These are phyloP conservation scores for Akebia trifoliata DNA, from an alignment of 164 flowering plant genomes.

Conservation along the genomic window DNA sequence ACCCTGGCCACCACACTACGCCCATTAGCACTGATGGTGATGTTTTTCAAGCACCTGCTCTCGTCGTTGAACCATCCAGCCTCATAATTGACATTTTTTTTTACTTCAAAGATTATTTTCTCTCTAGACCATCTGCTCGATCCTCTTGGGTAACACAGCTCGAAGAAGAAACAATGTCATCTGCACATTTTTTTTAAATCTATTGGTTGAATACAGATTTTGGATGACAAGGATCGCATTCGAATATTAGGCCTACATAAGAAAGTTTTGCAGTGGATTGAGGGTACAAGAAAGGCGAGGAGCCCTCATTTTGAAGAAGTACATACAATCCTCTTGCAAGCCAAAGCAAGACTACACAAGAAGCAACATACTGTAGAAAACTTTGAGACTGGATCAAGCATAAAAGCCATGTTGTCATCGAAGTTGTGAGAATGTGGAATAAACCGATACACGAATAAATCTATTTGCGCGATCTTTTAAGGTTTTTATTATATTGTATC, in stretches of 20 bases:
- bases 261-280: slow-evolving; percentile 78
- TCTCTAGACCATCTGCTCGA: neutral
- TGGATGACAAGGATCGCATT: slow-evolving; percentile 50
- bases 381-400: slow-evolving; percentile 13
- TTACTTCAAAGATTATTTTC: neutral
- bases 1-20: slow-evolving; percentile 21
- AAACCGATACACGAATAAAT: too few species aligned
- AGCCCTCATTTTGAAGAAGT: slow-evolving; percentile 82
- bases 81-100: neutral
- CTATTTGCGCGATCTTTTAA: too few species aligned
- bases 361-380: slow-evolving; percentile 12
- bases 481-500: too few species aligned
- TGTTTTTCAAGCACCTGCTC: too few species aligned
- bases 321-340: slow-evolving; percentile 44
- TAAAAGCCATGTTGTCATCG: slow-evolving; percentile 20
- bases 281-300: slow-evolving; percentile 57
- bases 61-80: too few species aligned
- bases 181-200: neutral
- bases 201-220: slow-evolving; percentile 30
- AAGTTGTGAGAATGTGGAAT: slow-evolving; percentile 27
- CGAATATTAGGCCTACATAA: slow-evolving; percentile 60
- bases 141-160: neutral
- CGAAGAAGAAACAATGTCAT: neutral
- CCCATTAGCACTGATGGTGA: slow-evolving; percentile 20
- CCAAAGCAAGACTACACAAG: slow-evolving; percentile 35